phyloP scores from a whole-genome alignment of 352 stramenopile genomes.

The Lagenidium giganteum region DNA sequence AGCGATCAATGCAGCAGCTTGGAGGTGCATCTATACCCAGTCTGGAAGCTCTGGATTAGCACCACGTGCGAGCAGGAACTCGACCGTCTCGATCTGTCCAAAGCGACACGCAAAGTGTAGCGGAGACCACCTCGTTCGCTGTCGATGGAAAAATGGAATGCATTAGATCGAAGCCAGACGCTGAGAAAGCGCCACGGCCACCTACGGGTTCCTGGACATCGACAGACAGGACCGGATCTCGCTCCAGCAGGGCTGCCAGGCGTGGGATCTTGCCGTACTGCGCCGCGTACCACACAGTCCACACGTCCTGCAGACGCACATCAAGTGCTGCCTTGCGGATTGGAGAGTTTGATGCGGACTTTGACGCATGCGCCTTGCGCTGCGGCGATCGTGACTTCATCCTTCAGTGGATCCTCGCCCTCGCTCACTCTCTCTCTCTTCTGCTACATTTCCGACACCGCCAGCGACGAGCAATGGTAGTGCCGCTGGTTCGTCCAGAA shows the following conservation, averaged over 20 bases:
- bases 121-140: slow-evolving; percentile 53
- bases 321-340: too few species aligned
- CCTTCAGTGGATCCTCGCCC: too few species aligned
- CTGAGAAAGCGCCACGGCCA: background rate
- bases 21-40: too few species aligned
- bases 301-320: slow-evolving; percentile 24
- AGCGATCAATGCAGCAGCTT: too few species aligned
- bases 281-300: slow-evolving; percentile 73
- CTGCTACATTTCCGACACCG: too few species aligned
- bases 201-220: slow-evolving; percentile 51
- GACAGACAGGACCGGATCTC: slow-evolving; percentile 24
- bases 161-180: background rate
- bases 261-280: slow-evolving; percentile 48
- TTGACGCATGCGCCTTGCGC: too few species aligned
- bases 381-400: too few species aligned
- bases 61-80: slow-evolving; percentile 38
- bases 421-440: too few species aligned
- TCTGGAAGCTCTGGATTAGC: slow-evolving; percentile 42
- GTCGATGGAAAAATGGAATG: background rate
- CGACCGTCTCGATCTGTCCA: slow-evolving; percentile 38
- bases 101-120: slow-evolving; percentile 59
- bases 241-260: slow-evolving; percentile 46
- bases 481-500: too few species aligned
- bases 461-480: too few species aligned
- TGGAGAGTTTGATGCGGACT: slow-evolving; percentile 1